Percentiles rank a stretch among this genome's conserved stretches.
phyloP scores from a whole-genome alignment of 116 monocot species.

The Cymodocea nodosa region DNA sequence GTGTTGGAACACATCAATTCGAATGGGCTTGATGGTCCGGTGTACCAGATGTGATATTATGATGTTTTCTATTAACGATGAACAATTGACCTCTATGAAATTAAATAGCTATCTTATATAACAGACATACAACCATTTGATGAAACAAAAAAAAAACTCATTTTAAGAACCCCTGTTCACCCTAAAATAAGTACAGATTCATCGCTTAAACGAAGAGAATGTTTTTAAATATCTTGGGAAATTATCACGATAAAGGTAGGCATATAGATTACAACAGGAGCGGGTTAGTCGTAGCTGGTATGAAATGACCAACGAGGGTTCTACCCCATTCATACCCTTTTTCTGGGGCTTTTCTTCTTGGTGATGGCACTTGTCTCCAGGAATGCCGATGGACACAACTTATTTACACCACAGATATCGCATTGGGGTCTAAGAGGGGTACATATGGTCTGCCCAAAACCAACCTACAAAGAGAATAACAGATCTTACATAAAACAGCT shows the following conservation, averaged over 20 bases:
- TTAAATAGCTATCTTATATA: too few relatives aligned
- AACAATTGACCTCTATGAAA: too few relatives aligned
- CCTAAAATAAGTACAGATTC: too few relatives aligned
- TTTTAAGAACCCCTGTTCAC: too few relatives aligned
- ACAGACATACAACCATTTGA: neutral
- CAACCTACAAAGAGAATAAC: slow-evolving; percentile 43
- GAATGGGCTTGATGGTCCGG: neutral
- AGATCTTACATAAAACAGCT: neutral
- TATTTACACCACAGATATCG: slow-evolving; percentile 35
- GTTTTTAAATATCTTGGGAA: too few relatives aligned
- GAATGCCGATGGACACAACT: slow-evolving; percentile 77
- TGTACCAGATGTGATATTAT: neutral
- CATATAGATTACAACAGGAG: neutral
- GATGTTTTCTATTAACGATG: neutral
- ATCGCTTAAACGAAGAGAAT: too few relatives aligned
- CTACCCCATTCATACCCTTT: slow-evolving; percentile 3
- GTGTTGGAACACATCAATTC: neutral
- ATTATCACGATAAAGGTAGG: too few relatives aligned
- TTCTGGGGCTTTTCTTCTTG: slow-evolving; percentile 19
- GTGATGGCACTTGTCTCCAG: slow-evolving; percentile 32
- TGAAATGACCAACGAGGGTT: too few relatives aligned
- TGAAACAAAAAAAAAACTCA: neutral
- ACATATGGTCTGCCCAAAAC: slow-evolving; percentile 92
- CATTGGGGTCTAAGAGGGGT: slow-evolving; percentile 77
- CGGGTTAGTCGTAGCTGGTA: too few relatives aligned